Conservation (phyloP, 108 stramenopile genomes). For the Cyclotella choctawhatcheeana region DNA sequence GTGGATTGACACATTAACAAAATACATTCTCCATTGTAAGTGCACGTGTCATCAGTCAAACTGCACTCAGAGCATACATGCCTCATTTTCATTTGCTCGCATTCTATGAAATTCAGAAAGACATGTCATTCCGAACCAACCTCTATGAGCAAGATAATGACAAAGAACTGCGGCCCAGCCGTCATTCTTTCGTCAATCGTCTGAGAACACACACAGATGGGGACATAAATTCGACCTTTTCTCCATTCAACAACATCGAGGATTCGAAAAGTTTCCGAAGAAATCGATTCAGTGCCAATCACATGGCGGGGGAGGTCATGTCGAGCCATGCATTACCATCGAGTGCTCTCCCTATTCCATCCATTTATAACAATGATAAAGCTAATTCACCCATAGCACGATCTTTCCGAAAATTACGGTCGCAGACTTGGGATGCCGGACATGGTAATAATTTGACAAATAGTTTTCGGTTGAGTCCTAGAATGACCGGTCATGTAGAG, state of each 20-base stretch:
- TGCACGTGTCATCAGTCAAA: no score
- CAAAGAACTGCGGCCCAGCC: no score
- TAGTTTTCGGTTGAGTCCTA: not conserved
- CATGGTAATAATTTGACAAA: no score
- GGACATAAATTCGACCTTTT: slow-evolving; percentile 1
- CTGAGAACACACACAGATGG: slow-evolving; percentile 9
- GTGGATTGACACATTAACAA: no score
- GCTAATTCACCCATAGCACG: slow-evolving; percentile 1
- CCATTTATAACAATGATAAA: not conserved
- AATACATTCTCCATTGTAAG: no score
- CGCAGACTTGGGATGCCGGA: not conserved
- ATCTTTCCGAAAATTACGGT: slow-evolving; percentile 1
- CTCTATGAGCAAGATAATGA: slow-evolving; percentile 6
- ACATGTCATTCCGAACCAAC: slow-evolving; percentile 9
- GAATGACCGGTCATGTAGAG: not conserved
- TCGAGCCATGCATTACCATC: not conserved
- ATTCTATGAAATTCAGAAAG: no score
- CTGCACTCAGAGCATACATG: no score
- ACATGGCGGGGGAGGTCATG: slow-evolving; percentile 3
- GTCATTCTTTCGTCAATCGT: slow-evolving; percentile 10
- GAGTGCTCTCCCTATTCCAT: not conserved
- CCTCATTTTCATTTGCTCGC: no score
- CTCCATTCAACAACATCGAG: not conserved
- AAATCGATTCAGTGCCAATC: not conserved
- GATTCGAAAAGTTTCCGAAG: slow-evolving; percentile 1